phyloP scores from a whole-genome alignment of 2,329 filamentous ascomycete species.

The Zasmidium cellare region DNA sequence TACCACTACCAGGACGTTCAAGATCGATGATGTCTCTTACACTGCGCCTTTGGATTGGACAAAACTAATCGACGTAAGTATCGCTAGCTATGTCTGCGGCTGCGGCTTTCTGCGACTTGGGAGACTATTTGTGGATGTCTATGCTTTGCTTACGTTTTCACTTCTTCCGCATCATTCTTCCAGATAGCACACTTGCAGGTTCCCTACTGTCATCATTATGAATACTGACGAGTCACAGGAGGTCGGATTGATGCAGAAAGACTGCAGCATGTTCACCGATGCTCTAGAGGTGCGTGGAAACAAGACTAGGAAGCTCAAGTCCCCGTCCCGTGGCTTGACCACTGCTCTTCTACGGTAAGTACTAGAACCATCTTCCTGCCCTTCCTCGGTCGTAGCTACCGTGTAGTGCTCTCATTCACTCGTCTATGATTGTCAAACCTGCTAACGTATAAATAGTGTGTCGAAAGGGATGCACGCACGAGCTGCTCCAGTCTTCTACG shows the following conservation, averaged over 20 bases:
- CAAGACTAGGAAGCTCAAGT: slow-evolving; percentile 16
- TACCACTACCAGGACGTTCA: slow-evolving; percentile 4
- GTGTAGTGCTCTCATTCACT: no score
- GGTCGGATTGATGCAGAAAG: slow-evolving; percentile 17
- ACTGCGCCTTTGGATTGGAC: slow-evolving; percentile 11
- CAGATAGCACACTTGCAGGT: no score
- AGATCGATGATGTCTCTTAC: slow-evolving; percentile 5
- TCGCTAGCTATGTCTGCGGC: neutral
- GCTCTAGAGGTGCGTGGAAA: slow-evolving; percentile 19
- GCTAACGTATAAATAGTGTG: neutral
- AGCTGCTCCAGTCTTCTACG: slow-evolving; percentile 18
- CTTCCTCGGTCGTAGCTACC: no score
- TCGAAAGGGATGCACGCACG: slow-evolving; percentile 16
- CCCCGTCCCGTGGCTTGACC: slow-evolving; percentile 16
- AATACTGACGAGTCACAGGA: neutral
- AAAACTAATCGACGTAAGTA: slow-evolving; percentile 3
- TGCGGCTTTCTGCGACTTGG: no score
- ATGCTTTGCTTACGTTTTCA: no score
- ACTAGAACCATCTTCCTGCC: neutral
- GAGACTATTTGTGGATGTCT: no score
- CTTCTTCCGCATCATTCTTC: no score
- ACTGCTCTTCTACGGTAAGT: slow-evolving; percentile 10
- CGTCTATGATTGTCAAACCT: no score
- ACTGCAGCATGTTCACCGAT: slow-evolving; percentile 16
- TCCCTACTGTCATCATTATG: no score